Evolutionary conservation across 2,329 filamentous ascomycete genomes (phyloP).

Genomic region (Magnaporthiopsis rhizophila): DNA sequence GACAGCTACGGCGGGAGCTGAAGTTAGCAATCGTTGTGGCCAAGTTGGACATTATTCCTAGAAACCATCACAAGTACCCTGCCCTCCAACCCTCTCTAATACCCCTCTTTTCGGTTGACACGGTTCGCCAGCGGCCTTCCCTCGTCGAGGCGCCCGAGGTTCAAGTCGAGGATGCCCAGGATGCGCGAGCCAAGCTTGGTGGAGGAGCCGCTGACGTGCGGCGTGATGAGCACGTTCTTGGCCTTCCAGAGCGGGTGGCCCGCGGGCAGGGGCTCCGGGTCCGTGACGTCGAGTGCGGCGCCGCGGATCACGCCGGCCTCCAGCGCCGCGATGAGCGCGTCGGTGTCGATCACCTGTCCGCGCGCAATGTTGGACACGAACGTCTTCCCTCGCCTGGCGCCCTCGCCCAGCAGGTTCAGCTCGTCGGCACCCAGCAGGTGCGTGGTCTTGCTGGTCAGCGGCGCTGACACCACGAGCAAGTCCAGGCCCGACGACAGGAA

Average conservation of each 20-base stretch:
- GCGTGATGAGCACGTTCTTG: slow-evolving; percentile 46
- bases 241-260: slow-evolving; percentile 54
- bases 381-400: slow-evolving; percentile 25
- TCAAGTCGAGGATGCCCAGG: slow-evolving; percentile 10
- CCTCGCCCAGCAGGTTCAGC: slow-evolving; percentile 17
- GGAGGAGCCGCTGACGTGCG: slow-evolving; percentile 17
- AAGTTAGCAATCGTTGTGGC: background rate
- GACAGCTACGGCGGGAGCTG: background rate
- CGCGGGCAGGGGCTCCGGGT: slow-evolving; percentile 55
- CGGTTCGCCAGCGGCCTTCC: slow-evolving; percentile 13
- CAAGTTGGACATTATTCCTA: background rate
- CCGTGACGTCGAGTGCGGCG: slow-evolving; percentile 60
- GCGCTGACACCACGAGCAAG: slow-evolving; percentile 31
- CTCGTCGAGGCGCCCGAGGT: slow-evolving; percentile 13
- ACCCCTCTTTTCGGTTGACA: slow-evolving; percentile 15
- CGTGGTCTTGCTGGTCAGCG: slow-evolving; percentile 29
- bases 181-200: slow-evolving; percentile 6
- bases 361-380: slow-evolving; percentile 56
- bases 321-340: slow-evolving; percentile 45
- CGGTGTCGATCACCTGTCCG: slow-evolving; percentile 23
- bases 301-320: slow-evolving; percentile 28
- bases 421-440: slow-evolving; percentile 32
- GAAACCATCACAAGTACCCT: too few relatives aligned
- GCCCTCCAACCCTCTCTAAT: slow-evolving; percentile 7
- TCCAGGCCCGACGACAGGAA: slow-evolving; percentile 35